These are phyloP conservation scores for Exophiala calicioides DNA, from an alignment of 2,329 filamentous ascomycete species.

Conservation along the genomic window DNA sequence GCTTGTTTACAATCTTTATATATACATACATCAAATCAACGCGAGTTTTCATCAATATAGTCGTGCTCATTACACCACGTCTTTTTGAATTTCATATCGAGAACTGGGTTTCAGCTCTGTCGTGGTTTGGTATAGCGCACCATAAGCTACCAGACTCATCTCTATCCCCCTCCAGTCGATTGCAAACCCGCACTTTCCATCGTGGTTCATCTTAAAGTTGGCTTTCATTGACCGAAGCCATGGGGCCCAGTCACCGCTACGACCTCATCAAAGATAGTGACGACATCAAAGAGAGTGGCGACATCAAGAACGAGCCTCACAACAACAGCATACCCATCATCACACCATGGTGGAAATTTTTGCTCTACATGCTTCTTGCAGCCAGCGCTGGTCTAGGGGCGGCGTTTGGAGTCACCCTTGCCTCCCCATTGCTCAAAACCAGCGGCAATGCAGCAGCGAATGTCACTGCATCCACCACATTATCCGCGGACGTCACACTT, in stretches of 20 bases:
- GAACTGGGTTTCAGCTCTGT: too few species aligned
- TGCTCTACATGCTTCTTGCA: slow-evolving; percentile 12
- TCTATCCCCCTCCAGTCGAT: not conserved
- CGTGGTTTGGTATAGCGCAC: too few species aligned
- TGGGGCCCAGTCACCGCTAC: slow-evolving; percentile 16
- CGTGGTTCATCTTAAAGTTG: not conserved
- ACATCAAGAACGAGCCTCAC: slow-evolving; percentile 4
- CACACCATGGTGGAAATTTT: slow-evolving; percentile 14
- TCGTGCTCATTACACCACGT: too few species aligned
- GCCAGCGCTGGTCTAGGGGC: slow-evolving; percentile 11
- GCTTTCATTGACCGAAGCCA: slow-evolving; percentile 4
- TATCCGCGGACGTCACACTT: slow-evolving; percentile 5
- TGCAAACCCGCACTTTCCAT: not conserved
- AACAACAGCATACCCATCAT: not conserved
- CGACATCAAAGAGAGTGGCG: slow-evolving; percentile 7
- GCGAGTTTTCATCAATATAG: too few species aligned
- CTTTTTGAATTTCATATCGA: too few species aligned
- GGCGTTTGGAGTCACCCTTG: slow-evolving; percentile 5
- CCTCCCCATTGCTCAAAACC: slow-evolving; percentile 1
- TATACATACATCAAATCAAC: too few species aligned
- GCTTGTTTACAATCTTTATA: too few species aligned
- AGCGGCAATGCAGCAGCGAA: slow-evolving; percentile 2
- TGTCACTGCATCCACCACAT: not conserved
- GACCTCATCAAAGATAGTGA: slow-evolving; percentile 14
- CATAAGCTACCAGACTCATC: too few species aligned